Evolutionary conservation across 2,329 filamentous ascomycete genomes (phyloP).

Genomic region (Macrophomina phaseolina): DNA sequence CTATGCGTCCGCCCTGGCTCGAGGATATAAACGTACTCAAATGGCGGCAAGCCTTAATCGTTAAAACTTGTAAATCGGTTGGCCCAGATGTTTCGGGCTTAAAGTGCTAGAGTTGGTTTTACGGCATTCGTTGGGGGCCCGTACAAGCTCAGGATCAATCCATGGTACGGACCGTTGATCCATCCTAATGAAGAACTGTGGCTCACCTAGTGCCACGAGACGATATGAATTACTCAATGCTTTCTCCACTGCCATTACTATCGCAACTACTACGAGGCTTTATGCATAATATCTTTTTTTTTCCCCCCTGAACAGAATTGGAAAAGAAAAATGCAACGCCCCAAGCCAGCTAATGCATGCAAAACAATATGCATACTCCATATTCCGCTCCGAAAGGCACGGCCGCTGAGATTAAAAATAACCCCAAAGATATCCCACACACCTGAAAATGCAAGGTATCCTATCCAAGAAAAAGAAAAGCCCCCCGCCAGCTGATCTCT

Average conservation of each 20-base stretch:
- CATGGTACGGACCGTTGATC: no score
- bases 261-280: background rate
- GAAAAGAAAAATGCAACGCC: background rate
- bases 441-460: constrained; percentile 17
- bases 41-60: no score
- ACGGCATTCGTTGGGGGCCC: no score
- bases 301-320: background rate
- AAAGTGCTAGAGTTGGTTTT: no score
- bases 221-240: background rate
- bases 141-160: no score
- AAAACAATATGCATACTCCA: background rate
- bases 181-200: no score
- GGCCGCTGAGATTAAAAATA: background rate
- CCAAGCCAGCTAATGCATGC: constrained; percentile 11
- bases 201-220: background rate
- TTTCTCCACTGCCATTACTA: constrained; percentile 5
- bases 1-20: no score
- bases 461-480: background rate
- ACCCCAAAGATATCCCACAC: background rate
- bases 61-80: no score
- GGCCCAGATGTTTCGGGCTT: no score
- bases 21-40: no score
- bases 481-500: background rate
- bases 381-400: background rate
- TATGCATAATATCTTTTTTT: constrained; percentile 14